phyloP scores from a whole-genome alignment of 768 basidiomycete species.

The Daedaleopsis sinensis region DNA sequence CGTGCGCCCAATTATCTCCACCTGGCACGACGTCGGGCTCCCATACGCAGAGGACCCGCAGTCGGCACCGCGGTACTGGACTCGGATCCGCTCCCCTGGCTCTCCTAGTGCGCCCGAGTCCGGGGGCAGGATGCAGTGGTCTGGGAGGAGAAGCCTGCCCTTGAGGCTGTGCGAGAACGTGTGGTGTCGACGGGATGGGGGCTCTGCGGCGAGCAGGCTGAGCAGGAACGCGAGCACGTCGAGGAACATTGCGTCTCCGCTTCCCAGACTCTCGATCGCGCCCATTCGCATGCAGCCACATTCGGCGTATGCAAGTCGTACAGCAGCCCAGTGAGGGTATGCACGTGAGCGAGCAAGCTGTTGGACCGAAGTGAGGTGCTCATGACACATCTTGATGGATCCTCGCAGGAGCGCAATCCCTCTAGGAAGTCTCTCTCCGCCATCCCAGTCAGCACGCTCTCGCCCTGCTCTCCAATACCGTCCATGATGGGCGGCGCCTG shows the following conservation, averaged over 20 bases:
- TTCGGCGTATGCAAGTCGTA: no score
- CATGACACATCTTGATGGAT: background rate
- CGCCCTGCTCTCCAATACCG: no score
- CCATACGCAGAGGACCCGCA: no score
- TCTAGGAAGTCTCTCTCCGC: background rate
- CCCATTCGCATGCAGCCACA: background rate
- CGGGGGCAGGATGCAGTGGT: background rate
- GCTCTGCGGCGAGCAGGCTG: background rate
- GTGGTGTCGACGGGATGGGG: no score
- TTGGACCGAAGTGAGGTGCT: background rate
- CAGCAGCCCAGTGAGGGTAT: background rate
- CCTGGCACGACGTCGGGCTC: no score
- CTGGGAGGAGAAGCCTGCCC: background rate
- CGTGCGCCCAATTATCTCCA: no score
- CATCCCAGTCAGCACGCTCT: background rate
- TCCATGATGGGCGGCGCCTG: no score
- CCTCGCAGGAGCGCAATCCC: no score
- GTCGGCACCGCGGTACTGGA: no score
- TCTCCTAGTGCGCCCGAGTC: no score
- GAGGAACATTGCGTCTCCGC: background rate
- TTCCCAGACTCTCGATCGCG: background rate
- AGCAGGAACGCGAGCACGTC: background rate
- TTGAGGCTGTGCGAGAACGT: background rate
- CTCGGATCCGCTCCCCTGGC: no score
- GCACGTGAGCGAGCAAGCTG: background rate